Percentiles rank a stretch among this genome's conserved stretches.
These are phyloP conservation scores for Phoma sp. DNA, from an alignment of 2,329 filamentous ascomycete species.

Conservation along the genomic window DNA sequence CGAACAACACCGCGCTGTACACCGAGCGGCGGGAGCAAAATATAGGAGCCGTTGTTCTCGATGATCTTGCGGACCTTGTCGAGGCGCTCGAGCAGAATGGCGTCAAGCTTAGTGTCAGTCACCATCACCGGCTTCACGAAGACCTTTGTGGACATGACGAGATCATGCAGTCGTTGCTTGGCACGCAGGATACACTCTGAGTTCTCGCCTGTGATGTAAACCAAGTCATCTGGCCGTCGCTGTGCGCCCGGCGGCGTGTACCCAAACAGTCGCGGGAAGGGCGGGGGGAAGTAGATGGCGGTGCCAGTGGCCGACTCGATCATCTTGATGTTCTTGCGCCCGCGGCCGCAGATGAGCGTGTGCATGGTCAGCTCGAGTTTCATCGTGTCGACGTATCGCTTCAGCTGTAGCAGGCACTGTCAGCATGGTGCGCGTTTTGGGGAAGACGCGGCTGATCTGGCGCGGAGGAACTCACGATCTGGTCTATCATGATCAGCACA, in stretches of 20 bases:
- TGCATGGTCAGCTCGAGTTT: slow-evolving; percentile 87
- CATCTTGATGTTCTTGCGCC: slow-evolving; percentile 95
- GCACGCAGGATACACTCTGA: slow-evolving; percentile 84
- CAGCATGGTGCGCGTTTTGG: slow-evolving; percentile 40
- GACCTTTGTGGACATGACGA: slow-evolving; percentile 77
- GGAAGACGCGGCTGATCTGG: slow-evolving; percentile 1
- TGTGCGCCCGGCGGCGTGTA: slow-evolving; percentile 84
- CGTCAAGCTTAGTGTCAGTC: slow-evolving; percentile 91
- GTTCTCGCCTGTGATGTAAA: slow-evolving; percentile 92
- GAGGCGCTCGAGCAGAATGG: slow-evolving; percentile 84
- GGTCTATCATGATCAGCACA: slow-evolving; percentile 95
- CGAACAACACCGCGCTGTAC: slow-evolving; percentile 84
- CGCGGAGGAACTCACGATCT: slow-evolving; percentile 67
- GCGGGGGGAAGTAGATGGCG: slow-evolving; percentile 96
- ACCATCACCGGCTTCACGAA: slow-evolving; percentile 89
- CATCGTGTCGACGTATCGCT: slow-evolving; percentile 76
- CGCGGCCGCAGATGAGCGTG: slow-evolving; percentile 89
- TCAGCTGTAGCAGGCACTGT: slow-evolving; percentile 60
- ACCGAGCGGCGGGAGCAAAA: slow-evolving; percentile 87
- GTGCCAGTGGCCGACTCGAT: slow-evolving; percentile 96
- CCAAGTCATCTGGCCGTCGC: slow-evolving; percentile 82
- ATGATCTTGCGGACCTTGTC: slow-evolving; percentile 99
- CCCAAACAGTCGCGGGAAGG: slow-evolving; percentile 89
- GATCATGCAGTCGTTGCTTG: slow-evolving; percentile 88
- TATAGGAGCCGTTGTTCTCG: slow-evolving; percentile 93